Conservation (phyloP, 2,329 filamentous ascomycete species). For the Cladosporium cucumerinum region DNA sequence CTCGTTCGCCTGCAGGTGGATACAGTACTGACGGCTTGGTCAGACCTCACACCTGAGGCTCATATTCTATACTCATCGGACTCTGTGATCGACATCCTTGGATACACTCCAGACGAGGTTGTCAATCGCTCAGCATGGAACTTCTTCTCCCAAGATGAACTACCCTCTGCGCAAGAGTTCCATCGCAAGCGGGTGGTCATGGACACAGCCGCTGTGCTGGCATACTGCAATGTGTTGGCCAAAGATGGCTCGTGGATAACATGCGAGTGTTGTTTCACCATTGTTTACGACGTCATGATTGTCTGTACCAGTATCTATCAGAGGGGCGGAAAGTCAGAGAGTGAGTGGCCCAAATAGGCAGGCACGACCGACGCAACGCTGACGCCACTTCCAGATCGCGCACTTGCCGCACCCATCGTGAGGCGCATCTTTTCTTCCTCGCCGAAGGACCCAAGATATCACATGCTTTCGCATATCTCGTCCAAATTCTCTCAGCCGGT, state of each 20-base stretch:
- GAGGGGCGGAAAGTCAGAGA: slow-evolving; percentile 65
- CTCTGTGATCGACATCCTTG: slow-evolving; percentile 78
- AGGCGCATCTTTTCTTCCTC: slow-evolving; percentile 78
- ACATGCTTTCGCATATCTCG: slow-evolving; percentile 83
- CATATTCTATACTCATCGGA: slow-evolving; percentile 80
- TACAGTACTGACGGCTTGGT: not conserved
- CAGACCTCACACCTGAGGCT: slow-evolving; percentile 72
- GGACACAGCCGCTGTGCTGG: slow-evolving; percentile 80
- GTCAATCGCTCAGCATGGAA: slow-evolving; percentile 76
- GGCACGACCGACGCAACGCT: slow-evolving; percentile 16
- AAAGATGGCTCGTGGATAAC: slow-evolving; percentile 68
- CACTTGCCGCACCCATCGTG: slow-evolving; percentile 72
- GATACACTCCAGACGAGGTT: slow-evolving; percentile 73
- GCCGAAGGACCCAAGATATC: slow-evolving; percentile 77
- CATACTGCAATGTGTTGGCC: slow-evolving; percentile 71
- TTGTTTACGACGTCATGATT: slow-evolving; percentile 84
- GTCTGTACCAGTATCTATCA: slow-evolving; percentile 78
- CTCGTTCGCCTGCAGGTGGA: not conserved
- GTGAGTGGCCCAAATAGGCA: slow-evolving; percentile 51
- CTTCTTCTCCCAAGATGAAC: slow-evolving; percentile 79
- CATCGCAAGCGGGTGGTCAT: slow-evolving; percentile 71
- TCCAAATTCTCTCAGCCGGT: slow-evolving; percentile 67
- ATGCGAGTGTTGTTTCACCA: slow-evolving; percentile 85
- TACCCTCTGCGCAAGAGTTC: slow-evolving; percentile 68
- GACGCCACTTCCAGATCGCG: slow-evolving; percentile 57